phyloP scores from a whole-genome alignment of 345 rosid species.

The Citrus glauca region DNA sequence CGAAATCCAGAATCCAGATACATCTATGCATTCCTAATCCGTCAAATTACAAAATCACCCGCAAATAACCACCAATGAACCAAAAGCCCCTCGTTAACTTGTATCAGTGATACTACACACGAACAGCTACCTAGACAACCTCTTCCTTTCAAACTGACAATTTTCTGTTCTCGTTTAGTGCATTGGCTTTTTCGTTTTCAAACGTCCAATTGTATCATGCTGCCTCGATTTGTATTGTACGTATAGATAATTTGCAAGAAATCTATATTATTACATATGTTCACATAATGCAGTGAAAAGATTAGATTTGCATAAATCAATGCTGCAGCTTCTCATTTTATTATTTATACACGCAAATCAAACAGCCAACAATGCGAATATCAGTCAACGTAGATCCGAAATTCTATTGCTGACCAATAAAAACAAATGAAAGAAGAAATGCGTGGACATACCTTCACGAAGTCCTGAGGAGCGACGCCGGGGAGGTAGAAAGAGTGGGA shows the following conservation, averaged over 20 bases:
- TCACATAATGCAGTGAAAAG: neutral
- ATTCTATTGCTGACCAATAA: neutral
- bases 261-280: too few species aligned
- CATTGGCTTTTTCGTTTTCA: too few species aligned
- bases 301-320: neutral
- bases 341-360: neutral
- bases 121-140: too few species aligned
- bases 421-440: neutral
- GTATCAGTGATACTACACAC: too few species aligned
- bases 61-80: too few species aligned
- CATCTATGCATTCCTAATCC: neutral
- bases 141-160: too few species aligned
- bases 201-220: too few species aligned
- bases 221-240: too few species aligned
- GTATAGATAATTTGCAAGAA: too few species aligned
- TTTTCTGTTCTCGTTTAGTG: too few species aligned
- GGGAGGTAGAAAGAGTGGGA: constrained; percentile 88
- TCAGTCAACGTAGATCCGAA: neutral
- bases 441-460: constrained; percentile 55
- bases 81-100: too few species aligned
- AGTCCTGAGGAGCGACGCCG: constrained; percentile 96
- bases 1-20: neutral
- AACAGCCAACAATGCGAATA: neutral
- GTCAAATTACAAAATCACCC: neutral
- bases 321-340: neutral